Evolutionary conservation across 352 stramenopile genomes (phyloP), one percentile per base, ranked within the genome.

Genomic region (Phytophthora cryptogea): DNA sequence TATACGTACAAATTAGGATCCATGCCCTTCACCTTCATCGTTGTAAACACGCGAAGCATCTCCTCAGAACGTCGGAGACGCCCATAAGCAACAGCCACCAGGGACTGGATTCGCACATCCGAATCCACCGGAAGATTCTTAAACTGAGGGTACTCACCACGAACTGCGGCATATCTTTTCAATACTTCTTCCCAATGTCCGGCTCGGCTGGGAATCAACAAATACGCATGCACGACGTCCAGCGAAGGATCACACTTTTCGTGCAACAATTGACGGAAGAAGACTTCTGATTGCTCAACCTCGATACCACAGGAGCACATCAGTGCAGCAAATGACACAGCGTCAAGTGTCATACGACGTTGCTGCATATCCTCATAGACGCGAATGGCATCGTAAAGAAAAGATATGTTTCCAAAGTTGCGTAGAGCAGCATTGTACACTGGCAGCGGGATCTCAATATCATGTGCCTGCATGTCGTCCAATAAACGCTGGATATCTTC

Each of bases 11-110:
- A 40, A 59, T 86, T 90, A 4, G 80, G 80, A 43, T 76, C 59
- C 61, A 92, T 57, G 1, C 80, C 83, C 23, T 79, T 68, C 45
- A 92, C 66, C 41, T 92, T 92, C 83, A 92, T 92, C 32, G 47
- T 55, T 32, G 78, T 88, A 39, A 92, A 92, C 31, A 89, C 64
- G 9, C 70, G 63, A 46, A 92, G 68, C 75, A 89, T 86, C 17
- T 79, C 65, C 33, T 86, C 57, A 9, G 77, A 60, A 17, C 72
- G 60, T 46, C 57, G 20, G 0, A 84, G 30, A 8, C 80, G 65
- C 4, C 75, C 83, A 28, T 83, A 75, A 6, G 80, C 83, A 26
- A 89, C 71, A 6, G 80, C 77, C n/a, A 92, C 54, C 13, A 86
- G 72, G 44, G 82, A 81, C 48, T 80, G 72, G 42, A 92, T 77